Evolutionary conservation across 305 asterid genomes (phyloP).

Genomic region (Andrographis paniculata): DNA sequence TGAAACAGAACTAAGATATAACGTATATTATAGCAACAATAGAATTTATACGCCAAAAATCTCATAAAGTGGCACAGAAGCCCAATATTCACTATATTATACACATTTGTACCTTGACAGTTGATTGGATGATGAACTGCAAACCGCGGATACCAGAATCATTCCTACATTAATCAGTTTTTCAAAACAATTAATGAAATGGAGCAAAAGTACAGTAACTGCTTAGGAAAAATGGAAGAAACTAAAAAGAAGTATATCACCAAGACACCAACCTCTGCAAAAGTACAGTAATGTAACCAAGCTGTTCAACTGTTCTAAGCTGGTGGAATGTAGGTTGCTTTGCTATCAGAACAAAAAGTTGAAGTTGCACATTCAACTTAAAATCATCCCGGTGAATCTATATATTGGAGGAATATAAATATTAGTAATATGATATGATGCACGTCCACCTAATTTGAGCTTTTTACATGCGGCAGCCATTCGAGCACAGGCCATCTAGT

Average conservation of each 20-base stretch:
- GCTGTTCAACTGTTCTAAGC: constrained; percentile 99
- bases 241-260: background rate
- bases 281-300: constrained; percentile 87
- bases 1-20: constrained; percentile 15
- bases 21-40: no score
- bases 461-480: no score
- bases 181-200: no score
- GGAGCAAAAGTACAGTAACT: no score
- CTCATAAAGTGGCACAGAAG: no score
- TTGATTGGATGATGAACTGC: constrained; percentile 86
- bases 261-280: constrained; percentile 71
- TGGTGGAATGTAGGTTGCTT: constrained; percentile 96
- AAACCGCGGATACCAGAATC: constrained; percentile 87
- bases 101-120: constrained; percentile 48
- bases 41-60: no score
- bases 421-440: no score
- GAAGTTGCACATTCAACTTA: constrained; percentile 67
- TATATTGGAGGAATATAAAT: no score
- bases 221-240: background rate
- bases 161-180: constrained; percentile 41
- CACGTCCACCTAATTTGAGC: no score
- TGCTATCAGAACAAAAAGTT: constrained; percentile 78
- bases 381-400: constrained; percentile 95
- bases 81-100: no score
- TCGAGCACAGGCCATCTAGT: no score